Base-by-base conservation (phyloP, 75 land plant genomes). In the Cupressus sempervirens region DNA sequence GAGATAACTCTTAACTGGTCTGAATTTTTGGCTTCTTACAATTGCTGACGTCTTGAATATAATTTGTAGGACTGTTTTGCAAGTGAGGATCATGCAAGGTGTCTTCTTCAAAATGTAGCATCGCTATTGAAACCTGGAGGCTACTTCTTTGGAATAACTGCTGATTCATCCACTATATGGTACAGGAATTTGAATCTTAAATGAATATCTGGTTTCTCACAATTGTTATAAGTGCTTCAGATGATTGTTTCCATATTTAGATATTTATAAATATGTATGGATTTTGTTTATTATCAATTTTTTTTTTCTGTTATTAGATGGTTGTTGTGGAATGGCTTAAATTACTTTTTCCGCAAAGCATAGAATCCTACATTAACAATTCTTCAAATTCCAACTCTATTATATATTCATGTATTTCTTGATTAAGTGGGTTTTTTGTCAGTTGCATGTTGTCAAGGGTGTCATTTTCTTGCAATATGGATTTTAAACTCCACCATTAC, bases 111-210 rank as follows among this genome's bases (percentile, higher is more conserved):
- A 23, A 98, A 98, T 90, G 96, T 98, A 18, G 88, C 95, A 34
- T 88, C 92, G 14, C 80, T 98, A 73, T 90, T 98, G 62, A 96
- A 90, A 87, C 97, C 99, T 7, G 99, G 99, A 30, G 99, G 99
- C 76, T 96, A 90, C 84, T 98, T 98, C 86, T 88, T 98, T 83
- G 99, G 99, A 84, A 95, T 95, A 62, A 91, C 94, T 88, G 94
- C 97, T 85, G 99, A 98, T 92, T 95, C 99, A 67, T 98, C 99
- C 84, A 98, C 98, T 36, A 94, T 98, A 86, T 98, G 99, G 99
- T 98, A 91, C 87, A 91, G 1, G 34, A 29, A 50, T 88, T 36
- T 15, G 18, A 43, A 3, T 43, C 11, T 26, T 36, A 0, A n/a
- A n/a, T 2, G 48, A 26, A 79, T n/a, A 0, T 79, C 12, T 76